Percentiles rank a stretch among this genome's conserved stretches.
These are phyloP conservation scores for Venturia carpophila DNA, from an alignment of 2,329 filamentous ascomycete genomes.

Conservation along the genomic window DNA sequence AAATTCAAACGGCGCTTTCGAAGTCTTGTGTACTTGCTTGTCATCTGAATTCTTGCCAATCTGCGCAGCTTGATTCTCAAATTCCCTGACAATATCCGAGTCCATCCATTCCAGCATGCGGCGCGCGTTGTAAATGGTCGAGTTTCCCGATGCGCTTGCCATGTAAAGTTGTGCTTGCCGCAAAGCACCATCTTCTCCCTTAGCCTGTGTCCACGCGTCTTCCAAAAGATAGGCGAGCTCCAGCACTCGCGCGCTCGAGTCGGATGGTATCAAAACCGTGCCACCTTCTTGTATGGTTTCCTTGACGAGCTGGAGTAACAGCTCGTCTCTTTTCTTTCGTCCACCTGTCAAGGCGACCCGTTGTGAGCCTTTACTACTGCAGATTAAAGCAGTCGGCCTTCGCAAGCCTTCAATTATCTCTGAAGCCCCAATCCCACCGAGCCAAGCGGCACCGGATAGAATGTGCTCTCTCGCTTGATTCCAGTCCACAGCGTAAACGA, in stretches of 20 bases:
- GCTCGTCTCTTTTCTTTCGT: conserved; percentile 74
- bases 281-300: conserved; percentile 76
- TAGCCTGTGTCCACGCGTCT: conserved; percentile 62
- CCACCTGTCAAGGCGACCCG: conserved; percentile 62
- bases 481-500: conserved; percentile 97
- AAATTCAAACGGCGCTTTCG: conserved; percentile 78
- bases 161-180: conserved; percentile 60
- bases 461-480: conserved; percentile 97
- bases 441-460: conserved; percentile 85
- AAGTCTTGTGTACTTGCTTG: conserved; percentile 27
- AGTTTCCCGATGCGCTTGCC: conserved; percentile 76
- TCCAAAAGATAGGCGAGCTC: conserved; percentile 90
- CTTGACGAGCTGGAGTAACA: conserved; percentile 70
- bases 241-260: conserved; percentile 89
- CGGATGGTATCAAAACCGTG: conserved; percentile 85
- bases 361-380: conserved; percentile 75
- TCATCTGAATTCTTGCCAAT: conserved; percentile 31
- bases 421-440: conserved; percentile 72
- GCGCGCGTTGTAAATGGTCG: conserved; percentile 81
- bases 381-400: conserved; percentile 88
- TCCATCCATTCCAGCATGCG: conserved; percentile 99
- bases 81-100: conserved; percentile 84
- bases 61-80: conserved; percentile 52
- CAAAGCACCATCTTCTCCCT: conserved; percentile 34
- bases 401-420: conserved; percentile 91